Base-by-base conservation (phyloP, 768 basidiomycete species). In the Suillus bovinus region DNA sequence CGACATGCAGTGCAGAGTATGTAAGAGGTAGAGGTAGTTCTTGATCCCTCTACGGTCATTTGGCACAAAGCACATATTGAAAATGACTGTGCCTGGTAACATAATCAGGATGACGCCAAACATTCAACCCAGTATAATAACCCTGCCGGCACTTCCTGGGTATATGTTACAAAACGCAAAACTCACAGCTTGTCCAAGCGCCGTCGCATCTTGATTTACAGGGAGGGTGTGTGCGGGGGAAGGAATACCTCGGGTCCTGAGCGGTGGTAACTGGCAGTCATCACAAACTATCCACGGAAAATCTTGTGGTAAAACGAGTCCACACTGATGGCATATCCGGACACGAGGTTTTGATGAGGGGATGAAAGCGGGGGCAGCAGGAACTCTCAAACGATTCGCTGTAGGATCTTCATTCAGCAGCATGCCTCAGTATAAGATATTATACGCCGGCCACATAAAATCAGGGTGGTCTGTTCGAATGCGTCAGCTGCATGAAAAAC, bases 1-100 rank as follows among this genome's bases (percentile, higher is more conserved):
- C 60, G 65, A 54, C 71, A 72, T 17, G 38, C 24, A 22, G 59
- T n/a, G 34, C 69, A 70, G 2, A 64, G 49, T 49, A 54, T 49
- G 36, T 67, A 54, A 2, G 36, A 29, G 33, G 22, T 59, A 6
- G 38, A 34, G 33, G 42, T 39, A 42, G 11, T 56, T 11, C 29
- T n/a, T 16, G 65, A 50, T 34, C 61, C 36, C 13, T 33, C n/a
- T 42, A 68, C 38, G 31, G 59, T 1, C 20, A 46, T 54, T 41
- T n/a, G 60, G 38, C 70, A 70, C 29, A 33, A 56, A 39, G 38
- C 14, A 22, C 63, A 66, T 17, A 24, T 49, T 3, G 36, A n/a
- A 54, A 38, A 57, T 39, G 24, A 24, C 47, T 36, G 39, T 50
- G 5, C n/a, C 50, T 49, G 38, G 20, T 16, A 47, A 27, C 22